Evolutionary conservation across 129 eudicot species (phyloP).

Genomic region (Centrapalus pauciflorus): DNA sequence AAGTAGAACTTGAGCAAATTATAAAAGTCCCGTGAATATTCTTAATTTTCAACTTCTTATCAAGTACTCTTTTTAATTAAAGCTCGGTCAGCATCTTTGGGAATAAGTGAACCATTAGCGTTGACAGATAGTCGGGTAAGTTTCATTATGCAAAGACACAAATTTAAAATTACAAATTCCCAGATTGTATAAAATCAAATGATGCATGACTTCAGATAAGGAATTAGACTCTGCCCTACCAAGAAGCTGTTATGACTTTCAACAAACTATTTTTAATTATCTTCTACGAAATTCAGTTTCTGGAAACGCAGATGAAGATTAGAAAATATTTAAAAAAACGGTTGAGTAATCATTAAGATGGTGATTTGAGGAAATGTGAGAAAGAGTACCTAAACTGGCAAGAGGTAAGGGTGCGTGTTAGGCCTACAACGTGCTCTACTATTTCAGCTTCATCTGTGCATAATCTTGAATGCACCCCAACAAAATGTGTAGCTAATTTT

Average conservation of each 20-base stretch:
- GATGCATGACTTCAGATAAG: not conserved
- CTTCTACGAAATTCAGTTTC: not conserved
- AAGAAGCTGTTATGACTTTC: not conserved
- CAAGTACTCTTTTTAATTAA: conserved; percentile 66
- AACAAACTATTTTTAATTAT: not conserved
- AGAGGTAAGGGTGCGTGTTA: conserved; percentile 84
- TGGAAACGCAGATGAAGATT: not conserved
- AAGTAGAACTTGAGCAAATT: not conserved
- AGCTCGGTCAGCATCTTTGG: conserved; percentile 73
- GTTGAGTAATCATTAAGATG: not conserved
- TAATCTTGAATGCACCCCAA: conserved; percentile 76
- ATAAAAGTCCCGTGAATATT: not conserved
- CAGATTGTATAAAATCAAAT: not conserved
- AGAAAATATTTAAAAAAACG: not conserved
- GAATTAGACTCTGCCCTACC: not conserved
- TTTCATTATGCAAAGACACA: conserved; percentile 47
- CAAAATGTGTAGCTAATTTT: conserved; percentile 62
- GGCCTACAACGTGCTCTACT: conserved; percentile 88
- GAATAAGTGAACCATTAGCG: conserved; percentile 69
- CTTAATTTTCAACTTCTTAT: conserved; percentile 38
- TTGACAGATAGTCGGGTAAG: conserved; percentile 70
- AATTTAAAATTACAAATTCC: not conserved
- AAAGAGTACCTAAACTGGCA: conserved; percentile 71
- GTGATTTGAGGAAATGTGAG: not conserved
- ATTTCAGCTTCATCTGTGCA: conserved; percentile 88